These are phyloP conservation scores for Colletotrichum magnum DNA, from an alignment of 2,329 filamentous ascomycete genomes.

Conservation along the genomic window DNA sequence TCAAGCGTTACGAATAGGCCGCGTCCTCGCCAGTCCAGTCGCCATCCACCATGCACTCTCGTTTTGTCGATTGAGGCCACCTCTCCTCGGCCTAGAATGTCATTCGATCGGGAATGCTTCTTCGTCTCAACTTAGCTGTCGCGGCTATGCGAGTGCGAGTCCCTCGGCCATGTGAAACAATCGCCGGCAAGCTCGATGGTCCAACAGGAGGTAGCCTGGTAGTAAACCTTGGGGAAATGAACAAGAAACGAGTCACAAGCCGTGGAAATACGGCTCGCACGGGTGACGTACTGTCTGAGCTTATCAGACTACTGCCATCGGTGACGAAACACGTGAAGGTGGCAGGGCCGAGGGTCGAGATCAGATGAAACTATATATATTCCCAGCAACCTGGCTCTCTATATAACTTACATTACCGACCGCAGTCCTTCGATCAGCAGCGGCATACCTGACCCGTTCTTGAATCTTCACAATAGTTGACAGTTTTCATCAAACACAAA, in stretches of 20 bases:
- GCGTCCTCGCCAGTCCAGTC: too few species aligned
- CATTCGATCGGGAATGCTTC: background rate
- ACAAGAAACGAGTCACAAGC: slow-evolving; percentile 1
- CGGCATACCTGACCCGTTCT: too few species aligned
- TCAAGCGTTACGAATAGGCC: too few species aligned
- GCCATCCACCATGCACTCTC: too few species aligned
- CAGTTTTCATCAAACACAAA: background rate
- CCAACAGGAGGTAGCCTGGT: too few species aligned
- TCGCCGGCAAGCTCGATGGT: too few species aligned
- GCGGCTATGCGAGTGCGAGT: slow-evolving; percentile 22
- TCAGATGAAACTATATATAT: slow-evolving; percentile 32
- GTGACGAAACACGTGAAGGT: slow-evolving; percentile 30
- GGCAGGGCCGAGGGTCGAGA: slow-evolving; percentile 20
- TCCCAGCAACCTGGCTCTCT: too few species aligned
- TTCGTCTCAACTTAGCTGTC: slow-evolving; percentile 4
- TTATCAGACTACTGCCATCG: background rate
- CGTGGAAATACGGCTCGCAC: background rate
- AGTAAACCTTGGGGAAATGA: background rate
- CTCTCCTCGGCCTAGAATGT: too few species aligned
- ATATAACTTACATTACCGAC: too few species aligned
- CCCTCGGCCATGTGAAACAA: slow-evolving; percentile 27
- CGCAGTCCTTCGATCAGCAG: too few species aligned
- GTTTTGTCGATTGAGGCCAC: background rate
- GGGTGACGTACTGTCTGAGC: slow-evolving; percentile 24
- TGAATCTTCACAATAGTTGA: too few species aligned